These are phyloP conservation scores for Podospora didyma DNA, from an alignment of 495 filamentous ascomycete genomes.

Conservation along the genomic window DNA sequence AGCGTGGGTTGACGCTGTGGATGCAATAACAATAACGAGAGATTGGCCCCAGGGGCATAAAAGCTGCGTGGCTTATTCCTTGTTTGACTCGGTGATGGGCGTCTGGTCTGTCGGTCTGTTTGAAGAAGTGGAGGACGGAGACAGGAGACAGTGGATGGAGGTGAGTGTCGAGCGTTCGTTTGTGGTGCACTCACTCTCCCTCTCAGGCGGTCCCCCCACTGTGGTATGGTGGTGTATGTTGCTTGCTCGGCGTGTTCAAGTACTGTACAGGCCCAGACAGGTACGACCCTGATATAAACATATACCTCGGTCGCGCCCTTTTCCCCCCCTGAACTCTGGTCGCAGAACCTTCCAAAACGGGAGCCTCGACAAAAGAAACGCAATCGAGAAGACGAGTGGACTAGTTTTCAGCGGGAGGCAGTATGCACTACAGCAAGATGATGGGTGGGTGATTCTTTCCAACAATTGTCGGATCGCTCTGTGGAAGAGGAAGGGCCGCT, in stretches of 20 bases:
- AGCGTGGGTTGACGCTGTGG: constrained; percentile 4
- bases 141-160: background rate
- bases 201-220: background rate
- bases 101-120: too few relatives aligned
- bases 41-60: constrained; percentile 9
- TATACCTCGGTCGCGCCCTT: too few relatives aligned
- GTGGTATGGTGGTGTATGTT: background rate
- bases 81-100: background rate
- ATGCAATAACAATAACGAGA: constrained; percentile 4
- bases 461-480: constrained; percentile 15
- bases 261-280: too few relatives aligned
- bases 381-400: constrained; percentile 2
- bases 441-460: constrained; percentile 5
- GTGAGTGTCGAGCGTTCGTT: constrained; percentile 2
- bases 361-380: background rate
- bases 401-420: constrained; percentile 12
- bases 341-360: constrained; percentile 6
- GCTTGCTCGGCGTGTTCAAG: background rate
- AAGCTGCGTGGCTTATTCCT: constrained; percentile 4
- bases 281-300: too few relatives aligned
- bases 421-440: background rate
- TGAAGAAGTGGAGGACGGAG: too few relatives aligned
- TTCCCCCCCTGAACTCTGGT: constrained; percentile 2
- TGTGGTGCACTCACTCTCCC: background rate
- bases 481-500: constrained; percentile 14